A percentile compares a stretch with the other conserved stretches of the same genome.
These are phyloP conservation scores for Corymbia maculata DNA, from an alignment of 345 rosid genomes.

Conservation along the genomic window DNA sequence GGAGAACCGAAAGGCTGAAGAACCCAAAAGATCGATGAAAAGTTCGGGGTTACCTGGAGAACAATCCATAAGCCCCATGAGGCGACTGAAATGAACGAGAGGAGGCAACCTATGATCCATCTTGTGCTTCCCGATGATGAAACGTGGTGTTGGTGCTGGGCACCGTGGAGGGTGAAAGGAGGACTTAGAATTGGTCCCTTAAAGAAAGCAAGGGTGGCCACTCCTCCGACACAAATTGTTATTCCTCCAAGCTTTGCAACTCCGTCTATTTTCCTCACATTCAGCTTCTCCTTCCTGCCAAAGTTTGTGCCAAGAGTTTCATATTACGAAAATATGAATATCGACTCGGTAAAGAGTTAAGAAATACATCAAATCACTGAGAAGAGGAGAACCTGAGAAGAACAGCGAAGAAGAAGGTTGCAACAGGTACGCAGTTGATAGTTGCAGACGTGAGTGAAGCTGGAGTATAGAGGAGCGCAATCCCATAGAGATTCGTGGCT, in stretches of 20 bases:
- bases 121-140: not conserved
- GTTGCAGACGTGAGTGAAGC: constrained; percentile 6
- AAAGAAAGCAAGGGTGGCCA: constrained; percentile 1
- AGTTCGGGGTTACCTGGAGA: constrained; percentile 2
- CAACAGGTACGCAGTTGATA: constrained; percentile 2
- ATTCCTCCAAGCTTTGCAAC: constrained; percentile 11
- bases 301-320: not conserved
- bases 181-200: constrained; percentile 3
- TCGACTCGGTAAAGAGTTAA: not conserved
- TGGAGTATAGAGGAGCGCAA: constrained; percentile 4
- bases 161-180: not conserved
- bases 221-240: not conserved
- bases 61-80: constrained; percentile 11
- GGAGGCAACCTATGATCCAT: constrained; percentile 11
- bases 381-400: constrained; percentile 1
- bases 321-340: not conserved
- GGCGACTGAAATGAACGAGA: not conserved
- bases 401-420: constrained; percentile 7
- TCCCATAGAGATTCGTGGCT: not conserved
- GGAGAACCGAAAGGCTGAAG: not conserved
- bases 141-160: not conserved
- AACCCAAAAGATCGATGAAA: not conserved
- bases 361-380: not conserved
- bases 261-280: not conserved
- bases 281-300: constrained; percentile 11